Percentiles rank a stretch among this genome's conserved stretches.
phyloP scores from a whole-genome alignment of 768 basidiomycete species.

The Leucogyrophana mollusca region DNA sequence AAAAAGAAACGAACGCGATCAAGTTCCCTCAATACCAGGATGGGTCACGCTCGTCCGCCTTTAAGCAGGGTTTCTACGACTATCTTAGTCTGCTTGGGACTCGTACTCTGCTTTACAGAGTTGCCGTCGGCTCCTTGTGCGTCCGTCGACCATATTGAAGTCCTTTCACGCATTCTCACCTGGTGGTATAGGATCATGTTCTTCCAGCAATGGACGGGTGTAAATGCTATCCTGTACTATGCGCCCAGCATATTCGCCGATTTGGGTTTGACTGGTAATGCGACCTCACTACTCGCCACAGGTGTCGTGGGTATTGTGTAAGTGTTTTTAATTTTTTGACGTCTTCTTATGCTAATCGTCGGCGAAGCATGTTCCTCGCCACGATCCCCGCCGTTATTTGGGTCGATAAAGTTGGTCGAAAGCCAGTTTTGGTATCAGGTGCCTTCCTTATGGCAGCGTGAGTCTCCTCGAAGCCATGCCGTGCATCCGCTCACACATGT shows the following conservation, averaged over 20 bases:
- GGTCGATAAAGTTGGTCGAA: slow-evolving; percentile 74
- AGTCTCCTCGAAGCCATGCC: slow-evolving; percentile 12
- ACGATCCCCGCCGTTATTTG: slow-evolving; percentile 83
- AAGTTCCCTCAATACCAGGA: slow-evolving; percentile 67
- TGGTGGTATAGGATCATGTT: slow-evolving; percentile 54
- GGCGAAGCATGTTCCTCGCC: slow-evolving; percentile 62
- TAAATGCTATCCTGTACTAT: slow-evolving; percentile 77
- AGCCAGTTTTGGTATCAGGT: slow-evolving; percentile 71
- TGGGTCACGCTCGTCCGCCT: slow-evolving; percentile 51
- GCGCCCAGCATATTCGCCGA: slow-evolving; percentile 66
- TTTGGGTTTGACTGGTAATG: slow-evolving; percentile 61
- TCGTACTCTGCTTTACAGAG: slow-evolving; percentile 56
- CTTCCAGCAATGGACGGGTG: slow-evolving; percentile 84
- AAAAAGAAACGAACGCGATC: slow-evolving; percentile 57
- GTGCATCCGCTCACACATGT: not conserved
- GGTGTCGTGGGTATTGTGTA: slow-evolving; percentile 82
- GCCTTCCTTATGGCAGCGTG: slow-evolving; percentile 71
- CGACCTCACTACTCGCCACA: slow-evolving; percentile 55
- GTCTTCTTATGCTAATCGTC: not conserved
- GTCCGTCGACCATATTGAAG: slow-evolving; percentile 13
- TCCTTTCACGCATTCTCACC: not conserved
- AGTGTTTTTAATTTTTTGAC: slow-evolving; percentile 19
- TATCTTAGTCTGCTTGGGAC: slow-evolving; percentile 62
- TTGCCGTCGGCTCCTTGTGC: slow-evolving; percentile 58
- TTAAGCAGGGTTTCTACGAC: slow-evolving; percentile 58